Evolutionary conservation across 176 grass and related monocot genomes (phyloP).

Genomic region (Bromus sterilis): DNA sequence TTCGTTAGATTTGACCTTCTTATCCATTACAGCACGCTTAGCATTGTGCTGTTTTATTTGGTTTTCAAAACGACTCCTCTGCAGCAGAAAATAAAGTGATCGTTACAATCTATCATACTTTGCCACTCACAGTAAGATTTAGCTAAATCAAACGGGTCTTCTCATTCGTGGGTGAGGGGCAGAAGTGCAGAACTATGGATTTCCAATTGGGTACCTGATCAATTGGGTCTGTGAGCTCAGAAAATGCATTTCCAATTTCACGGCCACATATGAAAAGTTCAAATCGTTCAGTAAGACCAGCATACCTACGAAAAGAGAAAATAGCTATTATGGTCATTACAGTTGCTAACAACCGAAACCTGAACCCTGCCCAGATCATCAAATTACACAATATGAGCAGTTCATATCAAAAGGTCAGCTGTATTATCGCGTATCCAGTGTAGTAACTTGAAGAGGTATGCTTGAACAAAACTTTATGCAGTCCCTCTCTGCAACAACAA

Average conservation of each 20-base stretch:
- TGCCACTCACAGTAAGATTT: neutral
- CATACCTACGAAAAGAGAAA: constrained; percentile 36
- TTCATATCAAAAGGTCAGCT: neutral
- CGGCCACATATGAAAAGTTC: constrained; percentile 93
- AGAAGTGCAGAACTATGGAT: too few relatives aligned
- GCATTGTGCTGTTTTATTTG: constrained; percentile 94
- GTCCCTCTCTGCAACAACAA: neutral
- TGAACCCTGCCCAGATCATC: neutral
- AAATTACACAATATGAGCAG: neutral
- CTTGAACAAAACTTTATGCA: neutral
- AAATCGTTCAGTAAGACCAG: constrained; percentile 88
- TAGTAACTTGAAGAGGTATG: neutral
- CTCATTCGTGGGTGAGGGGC: neutral
- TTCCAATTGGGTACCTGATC: too few relatives aligned
- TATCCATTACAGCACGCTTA: constrained; percentile 59
- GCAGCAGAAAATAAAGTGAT: constrained; percentile 9
- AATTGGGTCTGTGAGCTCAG: constrained; percentile 95
- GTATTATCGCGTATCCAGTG: neutral
- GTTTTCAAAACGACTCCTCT: constrained; percentile 91
- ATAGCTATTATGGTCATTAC: neutral
- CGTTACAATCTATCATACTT: neutral
- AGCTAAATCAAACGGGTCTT: constrained; percentile 1
- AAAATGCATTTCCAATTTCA: constrained; percentile 99
- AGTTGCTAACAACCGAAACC: neutral
- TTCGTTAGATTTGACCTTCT: constrained; percentile 46